Percentiles rank a stretch among this genome's conserved stretches.
phyloP scores from a whole-genome alignment of 2,329 filamentous ascomycete species.

The Stagonosporopsis chrysanthemi region DNA sequence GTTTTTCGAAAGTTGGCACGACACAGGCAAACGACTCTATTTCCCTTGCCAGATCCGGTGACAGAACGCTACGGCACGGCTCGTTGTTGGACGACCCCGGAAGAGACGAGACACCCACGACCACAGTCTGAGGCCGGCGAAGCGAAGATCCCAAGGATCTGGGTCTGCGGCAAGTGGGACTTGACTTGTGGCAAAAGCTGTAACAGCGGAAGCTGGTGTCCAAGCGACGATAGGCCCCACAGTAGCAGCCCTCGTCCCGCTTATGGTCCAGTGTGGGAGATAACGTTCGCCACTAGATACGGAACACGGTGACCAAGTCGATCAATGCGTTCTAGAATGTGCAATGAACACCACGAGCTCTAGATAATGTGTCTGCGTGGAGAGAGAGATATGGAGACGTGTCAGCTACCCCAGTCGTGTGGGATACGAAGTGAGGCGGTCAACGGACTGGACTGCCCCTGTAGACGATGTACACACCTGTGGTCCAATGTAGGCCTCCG shows the following conservation, averaged over 20 bases:
- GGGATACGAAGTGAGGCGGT: constrained; percentile 8
- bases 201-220: constrained; percentile 10
- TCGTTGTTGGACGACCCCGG: constrained; percentile 5
- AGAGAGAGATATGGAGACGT: neutral
- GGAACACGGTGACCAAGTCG: constrained; percentile 6
- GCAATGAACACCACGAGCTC: constrained; percentile 2
- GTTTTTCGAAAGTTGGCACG: neutral
- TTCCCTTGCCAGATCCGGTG: neutral
- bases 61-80: constrained; percentile 13
- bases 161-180: constrained; percentile 20
- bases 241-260: constrained; percentile 7
- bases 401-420: constrained; percentile 5
- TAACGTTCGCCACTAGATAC: constrained; percentile 15
- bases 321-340: constrained; percentile 10
- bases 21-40: neutral
- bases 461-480: neutral
- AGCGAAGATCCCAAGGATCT: constrained; percentile 15
- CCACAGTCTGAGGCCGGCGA: constrained; percentile 1
- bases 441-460: neutral
- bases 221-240: constrained; percentile 19
- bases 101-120: constrained; percentile 4
- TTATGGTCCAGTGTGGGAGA: constrained; percentile 4
- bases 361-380: neutral
- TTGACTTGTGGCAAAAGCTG: constrained; percentile 9
- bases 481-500: constrained; percentile 5